Evolutionary conservation across 305 asterid genomes (phyloP), one percentile per base, ranked within the genome.

Genomic region (Fraxinus xanthoxyloides): DNA sequence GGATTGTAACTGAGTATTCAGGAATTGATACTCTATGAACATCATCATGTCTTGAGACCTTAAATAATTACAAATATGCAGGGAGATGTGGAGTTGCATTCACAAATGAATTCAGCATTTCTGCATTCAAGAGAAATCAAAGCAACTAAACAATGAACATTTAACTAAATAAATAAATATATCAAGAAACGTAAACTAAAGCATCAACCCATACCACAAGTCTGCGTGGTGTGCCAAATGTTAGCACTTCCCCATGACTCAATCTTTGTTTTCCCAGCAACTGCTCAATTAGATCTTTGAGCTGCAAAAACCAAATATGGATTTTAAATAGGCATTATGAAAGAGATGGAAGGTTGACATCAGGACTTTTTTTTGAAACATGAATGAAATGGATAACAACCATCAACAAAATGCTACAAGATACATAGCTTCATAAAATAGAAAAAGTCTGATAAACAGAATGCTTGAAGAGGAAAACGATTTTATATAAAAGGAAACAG

Each of bases 181-280:
- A 83, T 63, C 43, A 80, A 67, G 82, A 79, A 70, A 75, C 38
- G 56, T 75, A 82, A 85, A 85, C 26, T 21, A 77, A 7, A 56
- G 80, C 83, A 78, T 67, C 74, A 73, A 87, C 77, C 35, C 92
- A 84, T 88, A 95, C 99, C 92, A 94, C 97, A 83, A 95, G 91
- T 84, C 99, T 92, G 61, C 98, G 98, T 54, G 99, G 97, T 54
- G 99, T 94, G 85, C 99, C 97, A 85, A 54, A 87, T 69, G 94
- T 85, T 82, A 86, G 90, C 85, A 95, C 92, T 85, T 92, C 90
- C 80, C 90, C 96, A 80, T 94, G 94, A 83, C 80, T 80, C 90
- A 95, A 87, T 86, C 97, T 92, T 80, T 89, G 96, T 84, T 94
- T 94, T 77, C 85, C 97, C 80, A 95, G 87, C 85, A 95, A 89